These are phyloP conservation scores for Moesziomyces sp. DNA, from an alignment of 1,284 basidiomycete species.

Conservation along the genomic window DNA sequence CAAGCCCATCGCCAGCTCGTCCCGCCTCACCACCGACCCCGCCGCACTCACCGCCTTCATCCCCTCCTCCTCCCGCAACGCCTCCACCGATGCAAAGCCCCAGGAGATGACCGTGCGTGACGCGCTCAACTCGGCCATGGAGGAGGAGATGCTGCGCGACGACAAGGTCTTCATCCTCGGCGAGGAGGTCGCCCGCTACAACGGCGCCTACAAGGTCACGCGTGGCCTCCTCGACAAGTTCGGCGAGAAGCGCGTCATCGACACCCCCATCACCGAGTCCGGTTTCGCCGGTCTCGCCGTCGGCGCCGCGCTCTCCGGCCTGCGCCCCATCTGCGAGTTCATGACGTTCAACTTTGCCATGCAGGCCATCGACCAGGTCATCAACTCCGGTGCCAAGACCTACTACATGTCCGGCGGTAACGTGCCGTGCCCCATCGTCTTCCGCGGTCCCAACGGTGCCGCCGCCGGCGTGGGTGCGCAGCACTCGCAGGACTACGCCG, in stretches of 20 bases:
- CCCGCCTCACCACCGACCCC: slow-evolving; percentile 45
- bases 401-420: slow-evolving; percentile 99
- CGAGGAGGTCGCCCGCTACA: slow-evolving; percentile 98
- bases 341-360: slow-evolving; percentile 80
- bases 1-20: slow-evolving; percentile 39
- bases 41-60: slow-evolving; percentile 46
- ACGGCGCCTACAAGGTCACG: slow-evolving; percentile 92
- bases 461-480: slow-evolving; percentile 93
- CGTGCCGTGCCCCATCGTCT: slow-evolving; percentile 96
- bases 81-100: slow-evolving; percentile 52
- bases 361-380: slow-evolving; percentile 97
- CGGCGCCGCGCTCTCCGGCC: slow-evolving; percentile 91
- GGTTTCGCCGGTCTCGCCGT: slow-evolving; percentile 97
- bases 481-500: slow-evolving; percentile 71
- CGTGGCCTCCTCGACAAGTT: slow-evolving; percentile 98
- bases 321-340: slow-evolving; percentile 98
- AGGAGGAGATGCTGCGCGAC: slow-evolving; percentile 99
- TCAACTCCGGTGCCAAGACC: slow-evolving; percentile 99
- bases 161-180: slow-evolving; percentile 94
- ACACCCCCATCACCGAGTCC: slow-evolving; percentile 91
- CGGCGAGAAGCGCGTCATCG: slow-evolving; percentile 97
- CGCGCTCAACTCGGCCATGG: slow-evolving; percentile 96
- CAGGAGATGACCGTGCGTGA: slow-evolving; percentile 95
- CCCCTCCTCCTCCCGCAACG: slow-evolving; percentile 49
- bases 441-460: slow-evolving; percentile 99